Evolutionary conservation across 2,329 filamentous ascomycete species (phyloP).

Genomic region (Gliomastix tumulicola): DNA sequence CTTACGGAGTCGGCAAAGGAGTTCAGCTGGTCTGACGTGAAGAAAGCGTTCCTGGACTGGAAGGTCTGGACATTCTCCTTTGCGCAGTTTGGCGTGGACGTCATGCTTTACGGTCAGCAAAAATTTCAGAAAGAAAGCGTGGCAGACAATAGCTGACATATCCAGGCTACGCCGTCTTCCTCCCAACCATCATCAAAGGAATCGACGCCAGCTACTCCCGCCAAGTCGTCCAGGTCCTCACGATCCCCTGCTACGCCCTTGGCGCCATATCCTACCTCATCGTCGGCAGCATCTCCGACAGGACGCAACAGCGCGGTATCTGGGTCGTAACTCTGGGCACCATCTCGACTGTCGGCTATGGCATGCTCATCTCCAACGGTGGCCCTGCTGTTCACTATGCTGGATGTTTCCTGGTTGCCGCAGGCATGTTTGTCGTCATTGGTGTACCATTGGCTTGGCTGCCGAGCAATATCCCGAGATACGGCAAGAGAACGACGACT

Average conservation of each 20-base stretch:
- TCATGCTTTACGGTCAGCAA: conserved; percentile 1
- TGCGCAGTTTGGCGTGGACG: background rate
- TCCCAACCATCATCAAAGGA: conserved; percentile 54
- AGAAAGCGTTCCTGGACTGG: conserved; percentile 58
- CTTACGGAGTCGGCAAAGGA: conserved; percentile 10
- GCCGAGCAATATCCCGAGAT: conserved; percentile 1
- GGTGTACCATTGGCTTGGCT: conserved; percentile 3
- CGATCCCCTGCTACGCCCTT: conserved; percentile 55
- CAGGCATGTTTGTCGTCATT: conserved; percentile 4
- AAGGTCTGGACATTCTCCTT: conserved; percentile 44
- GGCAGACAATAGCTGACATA: background rate
- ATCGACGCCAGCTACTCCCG: background rate
- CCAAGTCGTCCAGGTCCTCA: conserved; percentile 16
- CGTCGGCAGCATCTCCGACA: conserved; percentile 47
- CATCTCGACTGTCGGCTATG: conserved; percentile 1
- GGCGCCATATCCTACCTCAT: conserved; percentile 51
- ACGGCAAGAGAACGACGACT: conserved; percentile 1
- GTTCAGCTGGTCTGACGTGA: conserved; percentile 49
- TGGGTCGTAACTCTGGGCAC: background rate
- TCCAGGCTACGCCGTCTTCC: conserved; percentile 50
- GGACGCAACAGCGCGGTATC: conserved; percentile 16
- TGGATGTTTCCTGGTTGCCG: conserved; percentile 3
- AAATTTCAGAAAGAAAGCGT: background rate
- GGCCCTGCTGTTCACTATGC: conserved; percentile 1
- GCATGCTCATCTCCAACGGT: background rate